phyloP scores from a whole-genome alignment of 192 early-diverging fungal genomes.

The Podila minutissima region DNA sequence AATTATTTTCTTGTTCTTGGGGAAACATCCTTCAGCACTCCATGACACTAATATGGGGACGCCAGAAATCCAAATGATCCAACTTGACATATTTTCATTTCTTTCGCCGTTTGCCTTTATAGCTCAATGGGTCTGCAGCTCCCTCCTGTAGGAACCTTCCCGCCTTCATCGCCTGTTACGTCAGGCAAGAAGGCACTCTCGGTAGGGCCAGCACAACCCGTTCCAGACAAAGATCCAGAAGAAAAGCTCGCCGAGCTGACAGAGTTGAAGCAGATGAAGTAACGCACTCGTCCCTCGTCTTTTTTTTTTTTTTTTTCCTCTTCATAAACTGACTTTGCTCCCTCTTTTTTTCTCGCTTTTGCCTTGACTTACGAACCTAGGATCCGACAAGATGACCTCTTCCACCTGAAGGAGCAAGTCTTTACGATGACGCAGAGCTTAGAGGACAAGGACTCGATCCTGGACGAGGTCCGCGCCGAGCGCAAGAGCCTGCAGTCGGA shows the following conservation, averaged over 20 bases:
- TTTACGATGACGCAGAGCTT: slow-evolving; percentile 17
- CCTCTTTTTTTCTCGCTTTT: background rate
- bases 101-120: too few relatives aligned
- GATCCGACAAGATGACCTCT: slow-evolving; percentile 33
- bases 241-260: slow-evolving; percentile 35
- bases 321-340: background rate
- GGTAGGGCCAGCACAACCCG: background rate
- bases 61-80: too few relatives aligned
- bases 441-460: slow-evolving; percentile 33
- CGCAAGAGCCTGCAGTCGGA: slow-evolving; percentile 36
- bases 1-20: slow-evolving; percentile 8
- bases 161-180: background rate
- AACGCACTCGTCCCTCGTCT: background rate
- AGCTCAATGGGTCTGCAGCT: too few relatives aligned
- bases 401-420: slow-evolving; percentile 38
- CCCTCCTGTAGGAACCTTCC: background rate
- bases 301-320: background rate
- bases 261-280: slow-evolving; percentile 44
- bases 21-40: too few relatives aligned
- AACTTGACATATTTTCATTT: too few relatives aligned
- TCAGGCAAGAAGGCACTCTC: background rate
- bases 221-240: slow-evolving; percentile 31
- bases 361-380: background rate
- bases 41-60: too few relatives aligned
- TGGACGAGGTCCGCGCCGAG: slow-evolving; percentile 33